Percentiles rank a stretch among this genome's conserved stretches.
Evolutionary conservation across 805 yeast genomes (phyloP).

Genomic region (Yarrowia keelungensis): DNA sequence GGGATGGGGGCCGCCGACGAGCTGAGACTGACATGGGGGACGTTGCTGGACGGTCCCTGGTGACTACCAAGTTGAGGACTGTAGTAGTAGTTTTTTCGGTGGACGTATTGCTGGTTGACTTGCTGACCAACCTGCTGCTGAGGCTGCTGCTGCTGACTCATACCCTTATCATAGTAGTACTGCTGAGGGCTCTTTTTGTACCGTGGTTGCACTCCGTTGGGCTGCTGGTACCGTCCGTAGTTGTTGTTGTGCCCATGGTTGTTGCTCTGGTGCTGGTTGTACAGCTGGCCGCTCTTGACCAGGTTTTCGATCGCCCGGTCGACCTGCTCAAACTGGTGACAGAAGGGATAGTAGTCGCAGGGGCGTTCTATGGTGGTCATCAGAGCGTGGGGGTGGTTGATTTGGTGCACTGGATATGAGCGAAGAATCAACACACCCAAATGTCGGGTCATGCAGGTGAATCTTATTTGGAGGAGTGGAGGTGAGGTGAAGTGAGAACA

Average conservation of each 20-base stretch:
- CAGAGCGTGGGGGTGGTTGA: neutral
- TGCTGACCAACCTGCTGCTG: conserved; percentile 32
- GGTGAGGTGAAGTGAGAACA: neutral
- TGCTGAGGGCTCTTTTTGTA: conserved; percentile 20
- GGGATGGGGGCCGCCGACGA: neutral
- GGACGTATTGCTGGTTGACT: neutral
- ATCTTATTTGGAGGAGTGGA: conserved; percentile 17
- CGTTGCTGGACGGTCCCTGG: conserved; percentile 4
- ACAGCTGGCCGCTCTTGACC: conserved; percentile 36
- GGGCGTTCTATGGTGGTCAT: conserved; percentile 36
- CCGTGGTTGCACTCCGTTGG: conserved; percentile 2
- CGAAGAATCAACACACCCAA: conserved; percentile 23
- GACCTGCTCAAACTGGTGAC: conserved; percentile 37
- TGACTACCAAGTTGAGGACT: conserved; percentile 10
- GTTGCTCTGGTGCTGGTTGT: conserved; percentile 2
- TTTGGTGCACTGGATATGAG: neutral
- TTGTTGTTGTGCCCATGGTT: neutral
- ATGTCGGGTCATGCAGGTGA: conserved; percentile 22
- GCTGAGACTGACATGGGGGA: conserved; percentile 10
- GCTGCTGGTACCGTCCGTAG: conserved; percentile 26
- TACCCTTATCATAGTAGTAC: conserved; percentile 22
- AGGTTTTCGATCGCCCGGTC: conserved; percentile 37
- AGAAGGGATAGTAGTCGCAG: conserved; percentile 36
- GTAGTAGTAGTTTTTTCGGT: conserved; percentile 28
- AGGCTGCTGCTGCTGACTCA: conserved; percentile 4